Evolutionary conservation across 116 monocot species (phyloP).

Genomic region (Posidonia oceanica): DNA sequence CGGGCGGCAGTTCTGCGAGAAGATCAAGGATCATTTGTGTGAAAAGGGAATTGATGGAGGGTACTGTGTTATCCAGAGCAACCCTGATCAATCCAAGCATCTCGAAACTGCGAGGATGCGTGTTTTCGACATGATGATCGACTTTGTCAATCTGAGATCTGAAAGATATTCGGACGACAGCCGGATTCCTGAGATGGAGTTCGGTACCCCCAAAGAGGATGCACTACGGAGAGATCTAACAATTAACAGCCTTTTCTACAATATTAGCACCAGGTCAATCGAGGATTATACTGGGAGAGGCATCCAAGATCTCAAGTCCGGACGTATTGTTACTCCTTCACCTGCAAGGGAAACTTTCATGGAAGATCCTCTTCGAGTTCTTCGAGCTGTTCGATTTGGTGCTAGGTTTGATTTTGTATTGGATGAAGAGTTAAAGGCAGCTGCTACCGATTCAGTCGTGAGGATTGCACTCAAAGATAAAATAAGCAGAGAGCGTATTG

Average conservation of each 20-base stretch:
- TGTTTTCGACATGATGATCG: conserved; percentile 76
- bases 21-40: conserved; percentile 60
- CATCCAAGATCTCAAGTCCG: conserved; percentile 65
- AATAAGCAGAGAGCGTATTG: conserved; percentile 96
- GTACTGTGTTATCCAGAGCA: conserved; percentile 79
- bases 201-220: conserved; percentile 94
- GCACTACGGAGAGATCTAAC: conserved; percentile 86
- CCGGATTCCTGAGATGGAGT: conserved; percentile 88
- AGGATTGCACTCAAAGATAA: conserved; percentile 62
- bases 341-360: conserved; percentile 83
- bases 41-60: conserved; percentile 48
- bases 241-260: conserved; percentile 94
- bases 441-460: conserved; percentile 82
- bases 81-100: conserved; percentile 98
- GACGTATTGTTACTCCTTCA: conserved; percentile 78
- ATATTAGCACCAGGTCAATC: conserved; percentile 67
- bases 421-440: conserved; percentile 61
- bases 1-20: conserved; percentile 85
- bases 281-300: conserved; percentile 97
- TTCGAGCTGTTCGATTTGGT: conserved; percentile 97
- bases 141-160: conserved; percentile 97
- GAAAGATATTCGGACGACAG: conserved; percentile 92
- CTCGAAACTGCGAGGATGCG: conserved; percentile 97
- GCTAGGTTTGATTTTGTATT: conserved; percentile 84
- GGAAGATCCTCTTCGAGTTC: conserved; percentile 97